These are phyloP conservation scores for Colletotrichum eleusines DNA, from an alignment of 2,329 filamentous ascomycete genomes.

Conservation along the genomic window DNA sequence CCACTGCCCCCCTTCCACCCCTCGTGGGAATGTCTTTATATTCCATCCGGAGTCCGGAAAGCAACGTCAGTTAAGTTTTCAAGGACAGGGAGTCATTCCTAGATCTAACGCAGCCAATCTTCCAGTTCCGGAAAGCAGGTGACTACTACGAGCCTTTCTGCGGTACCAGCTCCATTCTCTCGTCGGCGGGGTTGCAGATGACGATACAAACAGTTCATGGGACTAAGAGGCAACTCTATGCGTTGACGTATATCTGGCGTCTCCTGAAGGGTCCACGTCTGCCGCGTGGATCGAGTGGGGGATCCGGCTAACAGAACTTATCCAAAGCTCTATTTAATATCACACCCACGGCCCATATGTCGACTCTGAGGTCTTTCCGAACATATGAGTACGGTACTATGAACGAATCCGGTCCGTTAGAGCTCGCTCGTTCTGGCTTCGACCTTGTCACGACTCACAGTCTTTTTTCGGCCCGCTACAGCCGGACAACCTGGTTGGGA, in stretches of 20 bases:
- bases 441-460: background rate
- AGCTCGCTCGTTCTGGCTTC: background rate
- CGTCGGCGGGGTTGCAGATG: fast-evolving
- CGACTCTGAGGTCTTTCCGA: background rate
- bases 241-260: background rate
- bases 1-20: background rate
- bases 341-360: background rate
- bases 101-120: background rate
- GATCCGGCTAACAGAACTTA: background rate
- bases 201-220: background rate
- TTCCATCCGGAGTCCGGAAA: background rate
- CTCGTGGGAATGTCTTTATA: background rate
- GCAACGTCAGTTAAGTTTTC: background rate
- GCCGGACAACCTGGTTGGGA: background rate
- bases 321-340: background rate
- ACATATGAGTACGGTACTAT: too few relatives aligned
- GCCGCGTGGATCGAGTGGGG: background rate
- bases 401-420: background rate
- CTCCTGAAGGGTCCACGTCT: background rate
- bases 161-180: background rate
- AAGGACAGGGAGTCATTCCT: background rate
- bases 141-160: slow-evolving; percentile 2
- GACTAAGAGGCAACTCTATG: background rate
- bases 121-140: background rate
- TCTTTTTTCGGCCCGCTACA: background rate